A percentile compares a stretch with the other conserved stretches of the same genome.
These are phyloP conservation scores for Antitrichia curtipendula DNA, from an alignment of 225 moss, liverwort and hornwort species.

Conservation along the genomic window DNA sequence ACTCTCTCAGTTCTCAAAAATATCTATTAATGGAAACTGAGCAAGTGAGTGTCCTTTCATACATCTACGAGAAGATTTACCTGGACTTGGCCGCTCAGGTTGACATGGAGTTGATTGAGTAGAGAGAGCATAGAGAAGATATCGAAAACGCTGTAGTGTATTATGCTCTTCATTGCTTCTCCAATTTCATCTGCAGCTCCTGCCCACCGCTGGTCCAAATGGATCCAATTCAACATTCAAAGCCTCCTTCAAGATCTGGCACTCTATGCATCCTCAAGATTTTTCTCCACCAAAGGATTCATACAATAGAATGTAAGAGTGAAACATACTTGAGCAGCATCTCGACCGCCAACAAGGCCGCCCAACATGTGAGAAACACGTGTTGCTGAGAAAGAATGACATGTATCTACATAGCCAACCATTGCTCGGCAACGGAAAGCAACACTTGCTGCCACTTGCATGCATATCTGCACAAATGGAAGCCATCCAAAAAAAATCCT, in stretches of 20 bases:
- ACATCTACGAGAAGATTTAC: not conserved
- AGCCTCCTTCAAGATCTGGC: not conserved
- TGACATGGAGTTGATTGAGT: constrained; percentile 53
- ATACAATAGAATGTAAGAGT: not conserved
- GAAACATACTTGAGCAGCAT: constrained; percentile 41
- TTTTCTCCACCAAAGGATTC: not conserved
- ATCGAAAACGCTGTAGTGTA: constrained; percentile 47
- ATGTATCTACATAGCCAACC: constrained; percentile 78
- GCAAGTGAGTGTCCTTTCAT: not conserved
- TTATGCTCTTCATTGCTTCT: constrained; percentile 51
- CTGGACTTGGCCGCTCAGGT: constrained; percentile 21
- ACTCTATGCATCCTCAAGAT: not conserved
- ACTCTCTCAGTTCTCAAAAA: not conserved
- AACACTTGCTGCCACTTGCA: constrained; percentile 87
- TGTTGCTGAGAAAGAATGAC: constrained; percentile 65
- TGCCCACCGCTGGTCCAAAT: constrained; percentile 25
- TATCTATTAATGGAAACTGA: not conserved
- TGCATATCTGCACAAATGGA: constrained; percentile 53
- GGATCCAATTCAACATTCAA: not conserved
- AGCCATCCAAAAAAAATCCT: not conserved
- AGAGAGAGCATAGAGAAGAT: constrained; percentile 62
- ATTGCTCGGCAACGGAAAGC: constrained; percentile 25
- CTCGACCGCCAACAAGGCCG: constrained; percentile 32
- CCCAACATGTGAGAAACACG: constrained; percentile 74
- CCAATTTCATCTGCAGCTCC: constrained; percentile 49